Evolutionary conservation across 2,329 filamentous ascomycete genomes (phyloP).

Genomic region (Fusarium lateritium): DNA sequence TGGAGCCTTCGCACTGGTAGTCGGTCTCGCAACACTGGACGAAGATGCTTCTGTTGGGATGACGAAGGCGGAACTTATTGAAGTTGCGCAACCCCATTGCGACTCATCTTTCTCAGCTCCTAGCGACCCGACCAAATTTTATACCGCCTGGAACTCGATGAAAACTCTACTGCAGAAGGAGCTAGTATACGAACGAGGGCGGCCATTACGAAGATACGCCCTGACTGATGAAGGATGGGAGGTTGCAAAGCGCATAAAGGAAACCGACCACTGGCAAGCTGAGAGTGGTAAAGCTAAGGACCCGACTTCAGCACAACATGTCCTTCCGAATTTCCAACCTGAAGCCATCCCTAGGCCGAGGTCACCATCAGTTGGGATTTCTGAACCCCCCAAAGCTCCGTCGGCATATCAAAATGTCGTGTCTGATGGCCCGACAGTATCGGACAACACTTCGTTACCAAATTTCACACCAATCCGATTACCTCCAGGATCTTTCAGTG

Average conservation of each 20-base stretch:
- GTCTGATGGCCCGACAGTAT: constrained; percentile 54
- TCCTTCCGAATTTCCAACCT: constrained; percentile 11
- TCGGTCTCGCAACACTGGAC: constrained; percentile 74
- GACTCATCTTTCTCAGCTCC: constrained; percentile 81
- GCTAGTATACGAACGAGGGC: constrained; percentile 78
- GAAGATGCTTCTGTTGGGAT: constrained; percentile 69
- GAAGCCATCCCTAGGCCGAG: constrained; percentile 12
- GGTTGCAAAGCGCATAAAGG: constrained; percentile 75
- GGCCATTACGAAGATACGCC: constrained; percentile 76
- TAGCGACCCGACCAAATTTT: constrained; percentile 76
- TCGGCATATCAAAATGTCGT: constrained; percentile 58
- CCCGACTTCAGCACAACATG: constrained; percentile 12
- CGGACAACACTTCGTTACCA: constrained; percentile 56
- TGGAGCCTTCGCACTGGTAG: constrained; percentile 79
- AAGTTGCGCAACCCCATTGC: constrained; percentile 78
- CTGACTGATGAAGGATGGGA: constrained; percentile 86
- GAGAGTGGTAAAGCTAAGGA: constrained; percentile 41
- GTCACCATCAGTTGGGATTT: constrained; percentile 40
- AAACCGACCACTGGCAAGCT: constrained; percentile 59
- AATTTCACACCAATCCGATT: constrained; percentile 73
- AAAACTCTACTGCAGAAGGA: constrained; percentile 82
- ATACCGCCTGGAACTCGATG: constrained; percentile 88
- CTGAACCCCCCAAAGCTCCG: constrained; percentile 18
- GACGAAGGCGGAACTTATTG: constrained; percentile 78
- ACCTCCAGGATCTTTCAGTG: constrained; percentile 75